phyloP scores from a whole-genome alignment of 2,329 filamentous ascomycete species.

The Domatiomyces globalis region DNA sequence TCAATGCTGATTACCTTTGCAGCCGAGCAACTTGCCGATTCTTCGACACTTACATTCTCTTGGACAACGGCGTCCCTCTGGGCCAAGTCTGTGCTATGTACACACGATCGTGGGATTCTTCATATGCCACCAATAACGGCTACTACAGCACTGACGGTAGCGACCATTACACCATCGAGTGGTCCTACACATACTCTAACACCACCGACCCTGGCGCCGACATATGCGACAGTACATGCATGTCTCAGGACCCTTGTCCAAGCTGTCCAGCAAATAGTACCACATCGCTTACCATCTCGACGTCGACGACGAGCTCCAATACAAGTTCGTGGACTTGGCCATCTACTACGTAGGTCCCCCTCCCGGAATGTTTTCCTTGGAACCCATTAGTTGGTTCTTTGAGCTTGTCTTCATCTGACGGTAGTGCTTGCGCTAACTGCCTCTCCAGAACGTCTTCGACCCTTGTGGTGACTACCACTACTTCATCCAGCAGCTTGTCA shows the following conservation, averaged over 20 bases:
- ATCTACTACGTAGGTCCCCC: too few relatives aligned
- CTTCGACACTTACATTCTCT: slow-evolving; percentile 5
- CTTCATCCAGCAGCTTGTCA: too few relatives aligned
- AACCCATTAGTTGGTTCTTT: too few relatives aligned
- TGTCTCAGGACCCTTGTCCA: not conserved
- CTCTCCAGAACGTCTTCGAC: too few relatives aligned
- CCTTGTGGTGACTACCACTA: too few relatives aligned
- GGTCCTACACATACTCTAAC: not conserved
- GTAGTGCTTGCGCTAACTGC: too few relatives aligned
- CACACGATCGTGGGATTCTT: slow-evolving; percentile 10
- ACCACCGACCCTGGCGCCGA: not conserved
- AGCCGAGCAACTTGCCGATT: not conserved
- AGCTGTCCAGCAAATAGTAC: not conserved
- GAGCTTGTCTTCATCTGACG: too few relatives aligned
- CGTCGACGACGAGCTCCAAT: too few relatives aligned
- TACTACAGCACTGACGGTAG: slow-evolving; percentile 4
- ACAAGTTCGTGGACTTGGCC: too few relatives aligned
- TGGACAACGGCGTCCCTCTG: not conserved
- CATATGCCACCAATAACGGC: slow-evolving; percentile 19
- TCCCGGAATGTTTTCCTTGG: too few relatives aligned
- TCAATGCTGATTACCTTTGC: not conserved
- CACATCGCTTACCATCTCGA: too few relatives aligned
- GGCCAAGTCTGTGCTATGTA: slow-evolving; percentile 4
- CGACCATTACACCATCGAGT: not conserved
- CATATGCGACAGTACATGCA: not conserved